A percentile compares a stretch with the other conserved stretches of the same genome.
These are phyloP conservation scores for Yarrowia phangngaensis DNA, from an alignment of 805 yeast species.

Conservation along the genomic window DNA sequence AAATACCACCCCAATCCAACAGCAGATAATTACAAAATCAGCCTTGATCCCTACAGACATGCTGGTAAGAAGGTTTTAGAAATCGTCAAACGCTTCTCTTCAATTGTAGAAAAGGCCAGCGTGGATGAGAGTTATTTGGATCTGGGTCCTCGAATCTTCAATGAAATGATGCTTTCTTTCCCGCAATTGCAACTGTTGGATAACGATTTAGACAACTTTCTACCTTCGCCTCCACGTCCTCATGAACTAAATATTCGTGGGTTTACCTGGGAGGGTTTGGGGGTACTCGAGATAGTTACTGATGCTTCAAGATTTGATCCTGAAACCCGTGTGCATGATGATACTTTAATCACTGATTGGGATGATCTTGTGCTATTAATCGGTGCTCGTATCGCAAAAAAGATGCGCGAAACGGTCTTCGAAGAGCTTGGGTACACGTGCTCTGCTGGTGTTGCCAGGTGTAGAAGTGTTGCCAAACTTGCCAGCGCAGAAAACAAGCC, in stretches of 20 bases:
- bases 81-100: slow-evolving; percentile 59
- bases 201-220: slow-evolving; percentile 31
- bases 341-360: slow-evolving; percentile 53
- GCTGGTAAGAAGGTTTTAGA: slow-evolving; percentile 76
- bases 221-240: slow-evolving; percentile 49
- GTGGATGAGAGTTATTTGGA: slow-evolving; percentile 92
- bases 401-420: slow-evolving; percentile 53
- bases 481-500: slow-evolving; percentile 87
- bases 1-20: slow-evolving; percentile 55
- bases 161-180: slow-evolving; percentile 43
- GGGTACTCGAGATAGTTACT: slow-evolving; percentile 8
- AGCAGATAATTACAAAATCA: slow-evolving; percentile 70
- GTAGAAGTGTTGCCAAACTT: slow-evolving; percentile 75
- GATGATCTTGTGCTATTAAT: slow-evolving; percentile 69
- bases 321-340: slow-evolving; percentile 3
- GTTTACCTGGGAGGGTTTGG: slow-evolving; percentile 5
- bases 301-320: slow-evolving; percentile 9
- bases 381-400: slow-evolving; percentile 58
- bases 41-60: slow-evolving; percentile 84
- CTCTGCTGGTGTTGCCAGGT: slow-evolving; percentile 79
- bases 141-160: slow-evolving; percentile 61
- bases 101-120: slow-evolving; percentile 83
- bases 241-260: slow-evolving; percentile 15
- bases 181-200: slow-evolving; percentile 45
- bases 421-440: slow-evolving; percentile 71